A percentile compares a stretch with the other conserved stretches of the same genome.
Conservation (phyloP, 768 basidiomycete species). For the Pisolithus orientalis region DNA sequence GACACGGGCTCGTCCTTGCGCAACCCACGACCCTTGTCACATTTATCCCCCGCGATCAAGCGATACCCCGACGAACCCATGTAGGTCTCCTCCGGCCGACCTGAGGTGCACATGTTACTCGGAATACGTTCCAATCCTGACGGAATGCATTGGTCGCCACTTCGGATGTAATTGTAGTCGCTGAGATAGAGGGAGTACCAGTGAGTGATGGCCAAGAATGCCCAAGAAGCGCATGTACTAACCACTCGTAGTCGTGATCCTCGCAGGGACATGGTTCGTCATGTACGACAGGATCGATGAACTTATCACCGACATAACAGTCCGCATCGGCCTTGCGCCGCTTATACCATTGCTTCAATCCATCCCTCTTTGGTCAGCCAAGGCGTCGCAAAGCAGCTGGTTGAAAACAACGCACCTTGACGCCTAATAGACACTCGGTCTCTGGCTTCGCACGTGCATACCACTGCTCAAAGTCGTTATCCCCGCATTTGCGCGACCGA, state of each 20-base stretch:
- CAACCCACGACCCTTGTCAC: slow-evolving; percentile 49
- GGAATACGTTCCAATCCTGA: slow-evolving; percentile 87
- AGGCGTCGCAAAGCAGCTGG: background rate
- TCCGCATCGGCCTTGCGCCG: slow-evolving; percentile 77
- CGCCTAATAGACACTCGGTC: slow-evolving; percentile 87
- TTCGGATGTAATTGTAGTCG: slow-evolving; percentile 84
- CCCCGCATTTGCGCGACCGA: slow-evolving; percentile 59
- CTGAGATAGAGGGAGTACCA: slow-evolving; percentile 31
- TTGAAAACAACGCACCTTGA: slow-evolving; percentile 53
- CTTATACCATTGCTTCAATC: slow-evolving; percentile 81
- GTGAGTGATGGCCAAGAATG: background rate
- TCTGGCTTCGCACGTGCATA: slow-evolving; percentile 62
- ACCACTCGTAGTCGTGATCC: slow-evolving; percentile 95
- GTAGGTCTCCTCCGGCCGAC: slow-evolving; percentile 54
- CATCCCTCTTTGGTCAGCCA: background rate
- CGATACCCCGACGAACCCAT: slow-evolving; percentile 89
- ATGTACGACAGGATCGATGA: slow-evolving; percentile 74
- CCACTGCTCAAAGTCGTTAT: slow-evolving; percentile 81
- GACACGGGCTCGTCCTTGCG: slow-evolving; percentile 61
- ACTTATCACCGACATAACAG: slow-evolving; percentile 91
- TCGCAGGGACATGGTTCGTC: slow-evolving; percentile 81
- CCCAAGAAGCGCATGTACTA: slow-evolving; percentile 9
- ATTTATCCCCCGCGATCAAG: slow-evolving; percentile 89
- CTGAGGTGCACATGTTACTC: slow-evolving; percentile 54
- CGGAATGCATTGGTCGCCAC: slow-evolving; percentile 70